phyloP scores from a whole-genome alignment of 192 early-diverging fungal genomes.

The Linnemannia elongata region DNA sequence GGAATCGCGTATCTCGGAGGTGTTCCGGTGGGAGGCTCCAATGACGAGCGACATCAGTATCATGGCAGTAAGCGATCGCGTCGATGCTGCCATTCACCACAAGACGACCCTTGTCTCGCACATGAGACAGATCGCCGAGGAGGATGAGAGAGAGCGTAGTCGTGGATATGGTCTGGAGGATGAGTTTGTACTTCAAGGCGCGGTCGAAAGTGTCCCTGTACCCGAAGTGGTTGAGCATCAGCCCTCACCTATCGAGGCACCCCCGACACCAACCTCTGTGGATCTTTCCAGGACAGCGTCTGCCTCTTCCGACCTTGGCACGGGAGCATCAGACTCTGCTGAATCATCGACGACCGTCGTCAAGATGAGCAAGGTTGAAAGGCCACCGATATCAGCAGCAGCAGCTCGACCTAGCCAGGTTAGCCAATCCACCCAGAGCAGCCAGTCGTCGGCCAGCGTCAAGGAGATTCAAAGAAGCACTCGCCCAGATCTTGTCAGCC shows the following conservation, averaged over 20 bases:
- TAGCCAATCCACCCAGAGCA: not conserved
- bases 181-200: constrained; percentile 27
- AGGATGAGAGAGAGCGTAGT: constrained; percentile 44
- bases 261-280: constrained; percentile 1
- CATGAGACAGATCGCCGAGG: constrained; percentile 47
- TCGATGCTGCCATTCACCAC: constrained; percentile 46
- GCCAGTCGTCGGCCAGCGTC: not conserved
- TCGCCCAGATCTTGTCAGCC: not conserved
- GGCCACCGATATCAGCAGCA: not conserved
- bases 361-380: constrained; percentile 27
- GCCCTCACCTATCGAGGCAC: constrained; percentile 29
- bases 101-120: constrained; percentile 42
- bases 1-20: constrained; percentile 63
- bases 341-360: constrained; percentile 44
- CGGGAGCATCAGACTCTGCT: constrained; percentile 48
- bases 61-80: constrained; percentile 34
- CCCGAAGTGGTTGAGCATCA: constrained; percentile 48
- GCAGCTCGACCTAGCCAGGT: not conserved
- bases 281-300: constrained; percentile 48
- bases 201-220: constrained; percentile 9
- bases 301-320: constrained; percentile 32
- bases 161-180: constrained; percentile 48
- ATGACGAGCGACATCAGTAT: constrained; percentile 34
- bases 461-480: not conserved
- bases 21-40: constrained; percentile 65